Evolutionary conservation across 225 moss, liverwort and hornwort genomes (phyloP), one percentile per base, ranked within the genome.

Genomic region (Pseudisothecium myosuroides): DNA sequence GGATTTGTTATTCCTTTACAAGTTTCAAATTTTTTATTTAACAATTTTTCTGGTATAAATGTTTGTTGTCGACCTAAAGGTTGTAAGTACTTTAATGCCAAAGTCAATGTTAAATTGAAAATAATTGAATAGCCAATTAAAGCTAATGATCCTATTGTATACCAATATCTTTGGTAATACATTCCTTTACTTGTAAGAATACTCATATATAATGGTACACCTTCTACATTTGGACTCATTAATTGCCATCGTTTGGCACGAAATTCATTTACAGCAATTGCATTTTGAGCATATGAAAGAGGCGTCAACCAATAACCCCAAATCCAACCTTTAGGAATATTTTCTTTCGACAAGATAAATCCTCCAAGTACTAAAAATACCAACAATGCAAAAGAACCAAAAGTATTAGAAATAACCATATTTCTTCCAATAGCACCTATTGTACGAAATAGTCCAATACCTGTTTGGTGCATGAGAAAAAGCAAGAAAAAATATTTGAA

Each of bases 251-350:
- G 67, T 54, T 90, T 82, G 26, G 94, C 93, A 64, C 85, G 81
- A 84, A 97, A 96, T 78, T 97, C 96, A 76, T 97, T 97, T 22
- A 97, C 91, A 23, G 80, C 93, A 39, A 96, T 95, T 31, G 96
- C 96, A 76, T 96, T 96, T 89, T 97, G 96, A 50, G 95, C 95
- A 63, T 97, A 96, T 11, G 95, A 93, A 63, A 96, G 93, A 31
- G 96, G 95, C 4, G 97, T 95, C 47, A 97, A 41, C 96, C 96
- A 97, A 66, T 91, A 97, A 23, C 92, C 95, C 95, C 95, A 96
- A 83, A 96, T 90, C 96, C 96, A 97, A 88, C 94, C 94, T 14
- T 84, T 90, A 56, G 95, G 95, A 83, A 97, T 92, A 22, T 77
- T 54, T 12, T 91, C 94, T 87, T 92, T 93, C 36, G 92, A 90